Base-by-base conservation (phyloP, 495 filamentous ascomycete genomes). In the Neurospora sp. region DNA sequence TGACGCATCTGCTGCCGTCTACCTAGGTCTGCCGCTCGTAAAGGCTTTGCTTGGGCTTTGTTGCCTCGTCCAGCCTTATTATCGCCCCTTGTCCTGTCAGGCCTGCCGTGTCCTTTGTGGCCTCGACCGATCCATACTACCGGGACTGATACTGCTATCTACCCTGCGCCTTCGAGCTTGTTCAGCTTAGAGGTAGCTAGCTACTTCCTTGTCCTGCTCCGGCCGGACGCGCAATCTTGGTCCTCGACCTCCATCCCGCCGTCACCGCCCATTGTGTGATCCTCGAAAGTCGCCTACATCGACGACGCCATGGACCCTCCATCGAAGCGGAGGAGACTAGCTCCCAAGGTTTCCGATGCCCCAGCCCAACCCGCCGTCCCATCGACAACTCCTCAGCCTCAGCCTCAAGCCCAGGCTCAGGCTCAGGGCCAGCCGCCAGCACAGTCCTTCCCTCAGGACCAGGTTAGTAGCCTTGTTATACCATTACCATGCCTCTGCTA, bases 261-360 rank as follows among this genome's bases (percentile, higher is more conserved):
- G 27, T 66, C 54, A 66, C 54, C 54, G 54, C 54, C 27, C 8
- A 35, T 16, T 35, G 54, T 66, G 54, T 9, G 12, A 66, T 66
- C 27, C 54, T 66, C 54, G 1, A 66, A 66, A 66, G 54, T 66
- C 5, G 54, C 54, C 27, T 27, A 35, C 31, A 18, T 66, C 27
- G 23, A 35, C 54, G 54, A 66, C 72, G 44, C 74, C 70, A 82
- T 82, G 81, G 80, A 83, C 70, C 81, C 81, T 23, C 79, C 78
- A 27, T 77, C 79, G 39, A 83, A 82, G 59, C 79, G 81, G 62
- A 78, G 80, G 76, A 77, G 79, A 74, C 74, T 83, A 74, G 81
- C 81, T 35, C 81, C 81, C 27, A 83, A 83, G 70, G 77, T 81
- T 38, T 75, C 78, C 46, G 79, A 82, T 37, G 74, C 75, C 54